These are phyloP conservation scores for barrel medic (Medicago truncatula) DNA, from an alignment of 306 rosid species.

Conservation along the genomic window MtrunA17r5.0-ANR NC_053042.1:14952001-14952500, in stretches of 20 bases:
- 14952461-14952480: no score
- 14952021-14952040: neutral
- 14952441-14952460: no score
- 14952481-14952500: no score
- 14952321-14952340: no score
- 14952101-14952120: neutral
- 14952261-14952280: neutral
- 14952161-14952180: neutral
- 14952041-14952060: neutral
- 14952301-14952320: no score
- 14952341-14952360: no score
- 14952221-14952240: neutral
- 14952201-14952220: neutral
- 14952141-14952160: neutral
- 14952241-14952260: neutral
- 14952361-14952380: no score
- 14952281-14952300: neutral
- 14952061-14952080: neutral
- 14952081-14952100: neutral
- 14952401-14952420: no score
- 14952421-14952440: no score
- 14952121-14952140: neutral
- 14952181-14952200: neutral
- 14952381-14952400: no score
- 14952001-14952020: neutral